These are phyloP conservation scores for Colletotrichum incanum DNA, from an alignment of 2,329 filamentous ascomycete genomes.

Conservation along the genomic window DNA sequence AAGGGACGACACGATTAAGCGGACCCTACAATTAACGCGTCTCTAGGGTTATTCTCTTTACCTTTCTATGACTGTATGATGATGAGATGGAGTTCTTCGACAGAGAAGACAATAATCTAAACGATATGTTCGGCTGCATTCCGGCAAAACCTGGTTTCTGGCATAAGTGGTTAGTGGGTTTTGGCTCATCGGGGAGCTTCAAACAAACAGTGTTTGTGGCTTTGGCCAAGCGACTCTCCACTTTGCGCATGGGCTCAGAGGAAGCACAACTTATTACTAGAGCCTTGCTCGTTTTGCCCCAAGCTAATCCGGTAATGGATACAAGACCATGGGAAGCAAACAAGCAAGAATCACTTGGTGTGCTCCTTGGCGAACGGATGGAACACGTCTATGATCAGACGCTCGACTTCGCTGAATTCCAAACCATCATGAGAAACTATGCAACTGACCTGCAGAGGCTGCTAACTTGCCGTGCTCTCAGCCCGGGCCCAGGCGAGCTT, in stretches of 20 bases:
- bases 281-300: not conserved
- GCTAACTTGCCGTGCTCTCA: not conserved
- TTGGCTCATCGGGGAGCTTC: not conserved
- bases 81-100: not conserved
- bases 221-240: not conserved
- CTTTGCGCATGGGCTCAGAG: not conserved
- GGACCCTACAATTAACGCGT: not conserved
- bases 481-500: too few relatives aligned
- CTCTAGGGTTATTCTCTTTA: not conserved
- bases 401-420: not conserved
- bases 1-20: not conserved
- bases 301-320: too few relatives aligned
- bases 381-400: not conserved
- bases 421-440: not conserved
- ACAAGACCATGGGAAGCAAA: too few relatives aligned
- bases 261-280: not conserved
- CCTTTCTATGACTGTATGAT: not conserved
- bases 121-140: rapidly evolving
- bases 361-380: too few relatives aligned
- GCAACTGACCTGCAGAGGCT: not conserved
- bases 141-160: too few relatives aligned
- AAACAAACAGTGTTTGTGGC: not conserved
- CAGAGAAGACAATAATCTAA: too few relatives aligned
- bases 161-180: not conserved
- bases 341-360: too few relatives aligned